phyloP scores from a whole-genome alignment of 805 yeast species.

The Wickerhamomyces sydowiorum region DNA sequence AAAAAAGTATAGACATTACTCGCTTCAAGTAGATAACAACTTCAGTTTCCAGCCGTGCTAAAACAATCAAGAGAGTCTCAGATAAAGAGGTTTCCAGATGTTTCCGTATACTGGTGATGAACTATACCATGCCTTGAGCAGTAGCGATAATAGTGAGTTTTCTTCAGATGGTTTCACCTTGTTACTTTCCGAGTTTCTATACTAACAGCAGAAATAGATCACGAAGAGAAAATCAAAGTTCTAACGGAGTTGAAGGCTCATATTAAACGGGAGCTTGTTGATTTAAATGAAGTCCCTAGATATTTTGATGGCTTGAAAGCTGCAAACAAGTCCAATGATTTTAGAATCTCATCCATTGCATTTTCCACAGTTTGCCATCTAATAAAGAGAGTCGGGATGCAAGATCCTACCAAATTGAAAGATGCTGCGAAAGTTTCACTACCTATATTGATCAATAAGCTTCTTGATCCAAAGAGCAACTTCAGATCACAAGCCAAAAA shows the following conservation, averaged over 20 bases:
- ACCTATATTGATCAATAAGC: slow-evolving; percentile 44
- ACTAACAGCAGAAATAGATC: slow-evolving; percentile 10
- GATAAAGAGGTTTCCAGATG: too few relatives aligned
- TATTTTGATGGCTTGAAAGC: slow-evolving; percentile 44
- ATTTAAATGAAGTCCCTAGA: slow-evolving; percentile 40
- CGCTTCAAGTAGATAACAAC: too few relatives aligned
- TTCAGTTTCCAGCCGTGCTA: background rate
- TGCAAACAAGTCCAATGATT: slow-evolving; percentile 35
- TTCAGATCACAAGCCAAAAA: slow-evolving; percentile 39
- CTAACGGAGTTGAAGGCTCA: slow-evolving; percentile 40
- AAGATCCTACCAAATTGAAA: slow-evolving; percentile 40
- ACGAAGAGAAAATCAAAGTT: slow-evolving; percentile 11
- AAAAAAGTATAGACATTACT: background rate
- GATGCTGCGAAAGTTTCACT: slow-evolving; percentile 38
- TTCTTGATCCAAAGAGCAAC: slow-evolving; percentile 35
- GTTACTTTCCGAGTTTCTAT: too few relatives aligned
- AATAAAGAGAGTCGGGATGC: slow-evolving; percentile 53
- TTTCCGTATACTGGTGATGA: background rate
- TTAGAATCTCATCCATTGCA: slow-evolving; percentile 33
- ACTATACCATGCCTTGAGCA: background rate
- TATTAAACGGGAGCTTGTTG: slow-evolving; percentile 50
- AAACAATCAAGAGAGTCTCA: background rate
- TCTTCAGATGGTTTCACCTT: too few relatives aligned
- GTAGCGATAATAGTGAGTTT: background rate
- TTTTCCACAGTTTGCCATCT: slow-evolving; percentile 51